phyloP scores from a whole-genome alignment of 805 yeast species.

The Ogataea kodamae region DNA sequence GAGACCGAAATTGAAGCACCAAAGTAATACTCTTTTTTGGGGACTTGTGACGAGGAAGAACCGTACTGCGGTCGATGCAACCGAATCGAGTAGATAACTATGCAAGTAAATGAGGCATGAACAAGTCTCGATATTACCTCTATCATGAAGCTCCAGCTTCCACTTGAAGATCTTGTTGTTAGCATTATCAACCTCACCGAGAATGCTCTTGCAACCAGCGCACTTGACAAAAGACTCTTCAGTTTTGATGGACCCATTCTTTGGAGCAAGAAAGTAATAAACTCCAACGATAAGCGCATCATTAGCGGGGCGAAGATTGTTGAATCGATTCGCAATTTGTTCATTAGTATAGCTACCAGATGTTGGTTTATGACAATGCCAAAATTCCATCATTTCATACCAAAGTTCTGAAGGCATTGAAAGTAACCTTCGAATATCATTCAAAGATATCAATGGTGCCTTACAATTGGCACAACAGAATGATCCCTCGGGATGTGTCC shows the following conservation, averaged over 20 bases:
- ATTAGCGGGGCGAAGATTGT: constrained; percentile 41
- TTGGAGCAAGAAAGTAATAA: constrained; percentile 47
- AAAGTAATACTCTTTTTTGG: constrained; percentile 28
- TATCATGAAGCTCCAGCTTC: constrained; percentile 38
- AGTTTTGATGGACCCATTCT: constrained; percentile 10
- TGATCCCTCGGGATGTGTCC: not conserved
- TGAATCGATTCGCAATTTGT: constrained; percentile 33
- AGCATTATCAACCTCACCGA: constrained; percentile 41
- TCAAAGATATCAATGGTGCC: constrained; percentile 30
- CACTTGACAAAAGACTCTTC: constrained; percentile 32
- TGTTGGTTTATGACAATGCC: constrained; percentile 92
- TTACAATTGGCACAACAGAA: constrained; percentile 22
- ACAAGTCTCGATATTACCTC: constrained; percentile 34
- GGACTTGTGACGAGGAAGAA: constrained; percentile 29
- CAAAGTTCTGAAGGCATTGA: constrained; percentile 91
- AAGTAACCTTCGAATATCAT: constrained; percentile 31
- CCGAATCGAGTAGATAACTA: constrained; percentile 36
- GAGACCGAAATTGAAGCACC: constrained; percentile 51
- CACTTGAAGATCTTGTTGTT: constrained; percentile 52
- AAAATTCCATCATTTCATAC: constrained; percentile 93
- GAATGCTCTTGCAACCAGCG: constrained; percentile 30
- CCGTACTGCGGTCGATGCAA: constrained; percentile 41
- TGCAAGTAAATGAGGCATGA: constrained; percentile 36
- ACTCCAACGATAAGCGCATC: constrained; percentile 51
- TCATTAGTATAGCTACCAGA: constrained; percentile 18